A percentile compares a stretch with the other conserved stretches of the same genome.
Conservation (phyloP, 2,329 filamentous ascomycete species). For the Neonectria neomacrospora region DNA sequence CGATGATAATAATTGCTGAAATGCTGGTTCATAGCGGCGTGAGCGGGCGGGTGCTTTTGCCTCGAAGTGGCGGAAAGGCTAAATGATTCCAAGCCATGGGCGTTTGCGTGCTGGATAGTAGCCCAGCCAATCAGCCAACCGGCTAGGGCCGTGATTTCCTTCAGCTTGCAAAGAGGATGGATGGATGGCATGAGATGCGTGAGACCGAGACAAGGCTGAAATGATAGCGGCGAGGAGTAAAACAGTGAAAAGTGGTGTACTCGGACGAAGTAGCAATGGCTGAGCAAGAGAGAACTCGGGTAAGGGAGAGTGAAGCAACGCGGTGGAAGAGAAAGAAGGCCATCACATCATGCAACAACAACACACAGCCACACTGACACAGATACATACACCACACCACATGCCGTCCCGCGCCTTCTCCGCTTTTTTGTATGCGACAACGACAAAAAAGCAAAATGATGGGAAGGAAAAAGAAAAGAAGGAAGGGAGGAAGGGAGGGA, state of each 20-base stretch:
- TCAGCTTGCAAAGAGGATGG: constrained; percentile 10
- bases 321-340: constrained; percentile 6
- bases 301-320: neutral
- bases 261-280: neutral
- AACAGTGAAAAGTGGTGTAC: too few species aligned
- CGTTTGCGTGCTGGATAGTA: constrained; percentile 32
- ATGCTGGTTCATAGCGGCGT: constrained; percentile 9
- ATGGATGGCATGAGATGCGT: neutral
- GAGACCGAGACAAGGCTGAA: constrained; percentile 2
- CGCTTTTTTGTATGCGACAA: constrained; percentile 25
- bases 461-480: constrained; percentile 8
- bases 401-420: constrained; percentile 21
- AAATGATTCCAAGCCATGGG: constrained; percentile 17
- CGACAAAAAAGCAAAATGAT: constrained; percentile 6
- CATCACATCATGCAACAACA: constrained; percentile 25
- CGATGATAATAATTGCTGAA: constrained; percentile 5
- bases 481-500: neutral
- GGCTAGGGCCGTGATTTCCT: constrained; percentile 23
- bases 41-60: constrained; percentile 17
- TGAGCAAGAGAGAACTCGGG: neutral
- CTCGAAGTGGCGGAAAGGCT: constrained; percentile 25
- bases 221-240: neutral
- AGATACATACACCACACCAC: constrained; percentile 13
- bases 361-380: constrained; percentile 24
- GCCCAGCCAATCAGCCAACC: constrained; percentile 25